Conservation (phyloP, 768 basidiomycete genomes). For the Grammothele lineata region DNA sequence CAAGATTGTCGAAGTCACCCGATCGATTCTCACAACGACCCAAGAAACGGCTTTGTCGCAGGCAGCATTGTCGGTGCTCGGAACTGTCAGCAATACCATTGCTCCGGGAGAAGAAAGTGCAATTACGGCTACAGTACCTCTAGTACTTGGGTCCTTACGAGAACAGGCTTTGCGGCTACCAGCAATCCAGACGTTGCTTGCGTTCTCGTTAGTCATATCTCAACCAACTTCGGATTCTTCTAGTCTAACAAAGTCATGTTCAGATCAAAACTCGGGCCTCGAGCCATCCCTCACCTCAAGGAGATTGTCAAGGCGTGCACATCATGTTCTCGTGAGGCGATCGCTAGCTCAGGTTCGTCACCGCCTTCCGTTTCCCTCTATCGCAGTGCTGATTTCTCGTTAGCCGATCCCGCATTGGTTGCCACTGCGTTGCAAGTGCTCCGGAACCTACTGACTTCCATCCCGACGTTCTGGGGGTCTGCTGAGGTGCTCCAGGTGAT, state of each 20-base stretch:
- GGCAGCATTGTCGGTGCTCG: conserved; percentile 57
- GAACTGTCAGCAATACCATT: conserved; percentile 53
- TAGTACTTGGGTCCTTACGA: conserved; percentile 47
- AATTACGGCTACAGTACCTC: conserved; percentile 56
- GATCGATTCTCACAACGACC: conserved; percentile 41
- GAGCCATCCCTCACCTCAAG: conserved; percentile 82
- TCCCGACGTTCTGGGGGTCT: conserved; percentile 80
- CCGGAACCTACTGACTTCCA: conserved; percentile 63
- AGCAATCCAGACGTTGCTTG: conserved; percentile 50
- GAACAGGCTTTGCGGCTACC: conserved; percentile 31
- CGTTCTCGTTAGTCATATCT: conserved; percentile 52
- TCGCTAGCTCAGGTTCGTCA: no score
- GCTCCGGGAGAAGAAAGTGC: conserved; percentile 62
- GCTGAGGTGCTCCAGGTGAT: conserved; percentile 55
- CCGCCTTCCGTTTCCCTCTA: neutral
- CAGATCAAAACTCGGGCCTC: conserved; percentile 77
- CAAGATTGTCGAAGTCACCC: conserved; percentile 49
- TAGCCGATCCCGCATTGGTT: conserved; percentile 27
- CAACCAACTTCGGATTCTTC: no score
- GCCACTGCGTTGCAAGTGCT: conserved; percentile 45
- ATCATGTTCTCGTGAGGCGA: conserved; percentile 1
- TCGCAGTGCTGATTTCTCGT: neutral
- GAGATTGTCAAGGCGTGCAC: conserved; percentile 61
- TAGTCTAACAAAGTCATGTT: neutral
- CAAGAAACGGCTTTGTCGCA: conserved; percentile 36